Conservation (phyloP, 1,284 basidiomycete genomes). For the Cutaneotrichosporon mucoides region DNA sequence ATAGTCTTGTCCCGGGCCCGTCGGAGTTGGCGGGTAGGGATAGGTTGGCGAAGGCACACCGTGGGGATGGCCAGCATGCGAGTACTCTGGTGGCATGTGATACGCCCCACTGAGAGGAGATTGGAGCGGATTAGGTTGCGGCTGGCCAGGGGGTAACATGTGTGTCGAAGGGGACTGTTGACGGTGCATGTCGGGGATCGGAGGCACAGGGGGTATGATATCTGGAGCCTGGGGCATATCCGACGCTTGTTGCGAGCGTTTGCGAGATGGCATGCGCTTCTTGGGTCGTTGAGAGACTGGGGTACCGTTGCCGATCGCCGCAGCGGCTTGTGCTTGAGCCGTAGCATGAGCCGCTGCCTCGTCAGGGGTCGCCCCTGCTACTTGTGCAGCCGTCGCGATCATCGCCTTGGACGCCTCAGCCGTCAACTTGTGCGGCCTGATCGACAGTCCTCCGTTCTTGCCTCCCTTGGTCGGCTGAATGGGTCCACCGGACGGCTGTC, state of each 20-base stretch:
- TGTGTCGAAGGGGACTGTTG: constrained; percentile 24
- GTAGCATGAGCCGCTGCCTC: constrained; percentile 21
- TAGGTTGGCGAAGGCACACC: constrained; percentile 18
- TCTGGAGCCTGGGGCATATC: constrained; percentile 13
- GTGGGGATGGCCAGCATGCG: constrained; percentile 20
- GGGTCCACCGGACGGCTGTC: constrained; percentile 36
- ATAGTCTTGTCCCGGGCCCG: constrained; percentile 11
- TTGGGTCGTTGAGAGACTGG: constrained; percentile 18
- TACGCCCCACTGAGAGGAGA: constrained; percentile 34
- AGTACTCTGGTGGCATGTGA: constrained; percentile 36
- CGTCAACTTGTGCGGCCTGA: constrained; percentile 47
- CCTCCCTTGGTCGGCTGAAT: constrained; percentile 38
- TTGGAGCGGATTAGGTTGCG: constrained; percentile 22
- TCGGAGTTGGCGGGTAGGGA: constrained; percentile 18
- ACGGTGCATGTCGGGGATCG: constrained; percentile 39
- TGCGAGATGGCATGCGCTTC: constrained; percentile 32
- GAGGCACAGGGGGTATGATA: constrained; percentile 41
- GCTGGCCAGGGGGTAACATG: constrained; percentile 11
- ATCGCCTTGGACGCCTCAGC: constrained; percentile 43
- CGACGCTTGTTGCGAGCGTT: constrained; percentile 23
- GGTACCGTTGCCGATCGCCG: constrained; percentile 33
- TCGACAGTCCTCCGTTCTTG: constrained; percentile 47
- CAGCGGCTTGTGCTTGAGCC: constrained; percentile 26
- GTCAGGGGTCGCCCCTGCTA: constrained; percentile 17
- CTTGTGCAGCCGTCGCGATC: constrained; percentile 37